Conservation (phyloP, 2,329 filamentous ascomycete genomes). For the Golovinomyces cichoracearum region DNA sequence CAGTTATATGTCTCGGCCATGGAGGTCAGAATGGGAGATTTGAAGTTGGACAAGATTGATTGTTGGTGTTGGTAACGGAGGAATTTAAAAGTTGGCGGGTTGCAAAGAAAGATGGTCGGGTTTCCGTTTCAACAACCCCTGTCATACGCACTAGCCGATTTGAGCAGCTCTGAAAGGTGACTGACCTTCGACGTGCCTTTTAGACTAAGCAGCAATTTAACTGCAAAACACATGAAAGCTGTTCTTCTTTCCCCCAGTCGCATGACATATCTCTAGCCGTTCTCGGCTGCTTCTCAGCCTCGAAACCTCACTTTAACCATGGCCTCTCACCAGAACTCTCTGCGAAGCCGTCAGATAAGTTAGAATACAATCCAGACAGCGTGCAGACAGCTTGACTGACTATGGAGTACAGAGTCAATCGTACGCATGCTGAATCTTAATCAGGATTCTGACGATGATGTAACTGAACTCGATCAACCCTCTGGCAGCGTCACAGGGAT, state of each 20-base stretch:
- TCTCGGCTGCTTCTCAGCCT: slow-evolving; percentile 15
- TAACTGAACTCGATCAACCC: slow-evolving; percentile 32
- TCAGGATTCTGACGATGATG: slow-evolving; percentile 29
- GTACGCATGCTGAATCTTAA: slow-evolving; percentile 93
- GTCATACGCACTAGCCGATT: neutral
- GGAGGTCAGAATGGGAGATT: slow-evolving; percentile 6
- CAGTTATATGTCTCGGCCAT: slow-evolving; percentile 12
- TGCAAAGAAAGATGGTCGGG: neutral
- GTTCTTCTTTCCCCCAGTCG: slow-evolving; percentile 3
- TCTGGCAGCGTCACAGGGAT: slow-evolving; percentile 35
- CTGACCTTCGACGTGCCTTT: neutral
- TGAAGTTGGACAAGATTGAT: slow-evolving; percentile 3
- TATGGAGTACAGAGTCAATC: slow-evolving; percentile 42
- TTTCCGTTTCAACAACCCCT: neutral
- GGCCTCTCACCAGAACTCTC: slow-evolving; percentile 28
- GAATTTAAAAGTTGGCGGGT: neutral
- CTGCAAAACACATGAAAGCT: neutral
- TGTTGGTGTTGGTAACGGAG: slow-evolving; percentile 3
- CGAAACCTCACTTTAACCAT: slow-evolving; percentile 18
- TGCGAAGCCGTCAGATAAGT: slow-evolving; percentile 51
- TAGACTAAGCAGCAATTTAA: neutral
- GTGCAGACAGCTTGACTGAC: slow-evolving; percentile 1
- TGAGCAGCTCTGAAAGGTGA: neutral
- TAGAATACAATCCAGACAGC: slow-evolving; percentile 14
- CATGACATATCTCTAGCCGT: slow-evolving; percentile 9